Conservation (phyloP, 208 protist species). For the Trypanosoma cruzi region DNA sequence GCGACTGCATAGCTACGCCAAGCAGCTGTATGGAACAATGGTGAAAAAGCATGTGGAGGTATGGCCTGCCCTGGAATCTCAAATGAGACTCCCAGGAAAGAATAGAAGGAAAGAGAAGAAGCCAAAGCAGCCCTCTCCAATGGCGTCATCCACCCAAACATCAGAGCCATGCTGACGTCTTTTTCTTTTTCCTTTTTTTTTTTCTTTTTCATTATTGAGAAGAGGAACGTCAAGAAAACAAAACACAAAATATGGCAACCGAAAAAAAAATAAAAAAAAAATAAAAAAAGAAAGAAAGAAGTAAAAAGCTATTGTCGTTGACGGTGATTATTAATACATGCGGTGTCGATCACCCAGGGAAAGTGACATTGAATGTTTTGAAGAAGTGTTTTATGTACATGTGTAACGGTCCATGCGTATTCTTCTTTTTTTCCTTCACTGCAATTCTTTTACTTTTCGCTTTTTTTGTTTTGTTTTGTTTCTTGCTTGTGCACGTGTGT, state of each 20-base stretch:
- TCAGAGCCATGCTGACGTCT: not conserved
- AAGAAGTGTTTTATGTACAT: constrained; percentile 4
- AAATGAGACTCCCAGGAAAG: constrained; percentile 26
- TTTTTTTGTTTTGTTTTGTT: constrained; percentile 7
- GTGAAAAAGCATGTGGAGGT: constrained; percentile 67
- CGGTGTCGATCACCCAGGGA: not conserved
- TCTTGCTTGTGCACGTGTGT: no score
- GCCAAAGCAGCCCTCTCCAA: not conserved
- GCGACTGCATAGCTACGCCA: constrained; percentile 61
- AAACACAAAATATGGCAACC: no score
- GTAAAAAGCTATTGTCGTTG: not conserved
- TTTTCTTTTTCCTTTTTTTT: no score
- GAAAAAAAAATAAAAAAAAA: not conserved
- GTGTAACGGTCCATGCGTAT: not conserved
- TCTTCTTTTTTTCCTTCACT: constrained; percentile 3
- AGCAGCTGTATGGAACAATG: constrained; percentile 80
- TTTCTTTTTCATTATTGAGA: no score
- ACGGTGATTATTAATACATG: not conserved
- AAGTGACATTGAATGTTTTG: not conserved
- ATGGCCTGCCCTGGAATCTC: constrained; percentile 69
- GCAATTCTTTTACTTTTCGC: constrained; percentile 5
- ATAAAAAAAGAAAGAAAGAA: not conserved
- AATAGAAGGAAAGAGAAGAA: not conserved
- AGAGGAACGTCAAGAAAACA: no score
- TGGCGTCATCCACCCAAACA: not conserved